Percentiles rank a stretch among this genome's conserved stretches.
phyloP scores from a whole-genome alignment of 1,284 basidiomycete species.

The Tilletia walkeri region DNA sequence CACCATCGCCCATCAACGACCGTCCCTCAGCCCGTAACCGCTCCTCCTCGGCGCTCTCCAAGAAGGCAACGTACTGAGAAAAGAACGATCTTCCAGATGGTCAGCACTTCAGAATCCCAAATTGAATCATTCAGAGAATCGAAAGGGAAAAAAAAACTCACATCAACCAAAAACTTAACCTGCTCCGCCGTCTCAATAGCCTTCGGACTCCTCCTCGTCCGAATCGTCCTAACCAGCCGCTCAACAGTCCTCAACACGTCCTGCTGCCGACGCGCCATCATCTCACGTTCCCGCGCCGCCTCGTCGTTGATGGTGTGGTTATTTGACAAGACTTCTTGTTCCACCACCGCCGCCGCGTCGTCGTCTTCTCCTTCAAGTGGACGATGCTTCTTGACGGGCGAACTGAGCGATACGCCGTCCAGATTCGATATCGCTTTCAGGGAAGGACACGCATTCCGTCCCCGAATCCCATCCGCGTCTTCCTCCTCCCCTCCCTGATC shows the following conservation, averaged over 20 bases:
- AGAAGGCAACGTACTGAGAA: slow-evolving; percentile 5
- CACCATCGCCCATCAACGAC: background rate
- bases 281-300: background rate
- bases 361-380: background rate
- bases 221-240: slow-evolving; percentile 42
- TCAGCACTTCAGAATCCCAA: too few species aligned
- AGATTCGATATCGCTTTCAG: background rate
- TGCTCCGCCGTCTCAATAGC: slow-evolving; percentile 56
- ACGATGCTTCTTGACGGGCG: background rate
- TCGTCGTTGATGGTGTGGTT: too few species aligned
- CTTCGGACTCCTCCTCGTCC: slow-evolving; percentile 45
- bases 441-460: background rate
- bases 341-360: background rate
- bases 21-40: background rate
- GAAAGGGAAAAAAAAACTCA: background rate
- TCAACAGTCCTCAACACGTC: slow-evolving; percentile 18
- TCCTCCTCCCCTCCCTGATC: background rate
- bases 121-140: background rate
- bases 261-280: background rate
- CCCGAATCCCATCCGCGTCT: background rate
- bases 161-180: slow-evolving; percentile 36
- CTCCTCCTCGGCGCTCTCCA: slow-evolving; percentile 6
- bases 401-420: background rate
- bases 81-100: background rate
- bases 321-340: too few species aligned